Conservation (phyloP, 257 asterid species). For the Oldenlandia corymbosa region DNA sequence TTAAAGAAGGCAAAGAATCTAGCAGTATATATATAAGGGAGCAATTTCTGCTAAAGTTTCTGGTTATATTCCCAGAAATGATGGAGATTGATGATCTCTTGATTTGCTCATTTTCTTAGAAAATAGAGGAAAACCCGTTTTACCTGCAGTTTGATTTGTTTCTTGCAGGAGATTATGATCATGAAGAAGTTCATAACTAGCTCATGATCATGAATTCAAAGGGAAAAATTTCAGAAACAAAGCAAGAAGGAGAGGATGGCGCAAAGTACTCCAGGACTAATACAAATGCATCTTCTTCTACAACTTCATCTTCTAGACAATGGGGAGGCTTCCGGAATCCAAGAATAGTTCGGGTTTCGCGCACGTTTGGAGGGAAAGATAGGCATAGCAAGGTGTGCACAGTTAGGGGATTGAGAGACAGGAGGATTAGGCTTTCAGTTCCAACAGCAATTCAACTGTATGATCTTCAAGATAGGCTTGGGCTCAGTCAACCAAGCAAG, state of each 20-base stretch:
- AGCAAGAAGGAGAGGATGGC: slow-evolving; percentile 38
- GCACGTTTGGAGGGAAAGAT: slow-evolving; percentile 64
- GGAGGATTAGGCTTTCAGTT: slow-evolving; percentile 63
- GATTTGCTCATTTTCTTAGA: not conserved
- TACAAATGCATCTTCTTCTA: not conserved
- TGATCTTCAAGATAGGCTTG: slow-evolving; percentile 69
- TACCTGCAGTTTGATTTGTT: not conserved
- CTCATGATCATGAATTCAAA: slow-evolving; percentile 38
- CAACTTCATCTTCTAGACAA: slow-evolving; percentile 37
- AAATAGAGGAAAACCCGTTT: not conserved
- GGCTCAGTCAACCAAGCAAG: slow-evolving; percentile 65
- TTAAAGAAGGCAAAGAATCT: not conserved
- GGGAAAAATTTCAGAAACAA: slow-evolving; percentile 24
- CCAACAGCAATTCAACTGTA: slow-evolving; percentile 68
- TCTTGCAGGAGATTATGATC: slow-evolving; percentile 30
- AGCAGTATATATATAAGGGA: not conserved
- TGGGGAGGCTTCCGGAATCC: slow-evolving; percentile 63
- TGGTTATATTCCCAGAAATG: not conserved
- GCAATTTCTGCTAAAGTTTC: not conserved
- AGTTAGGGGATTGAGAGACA: slow-evolving; percentile 52
- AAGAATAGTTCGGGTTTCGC: slow-evolving; percentile 63
- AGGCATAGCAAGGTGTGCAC: slow-evolving; percentile 80
- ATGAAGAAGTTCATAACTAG: slow-evolving; percentile 18
- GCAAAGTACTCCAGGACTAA: slow-evolving; percentile 17
- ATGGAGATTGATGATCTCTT: no score